These are phyloP conservation scores for Phyllosticta capitalensis DNA, from an alignment of 2,329 filamentous ascomycete species.

Conservation along the genomic window DNA sequence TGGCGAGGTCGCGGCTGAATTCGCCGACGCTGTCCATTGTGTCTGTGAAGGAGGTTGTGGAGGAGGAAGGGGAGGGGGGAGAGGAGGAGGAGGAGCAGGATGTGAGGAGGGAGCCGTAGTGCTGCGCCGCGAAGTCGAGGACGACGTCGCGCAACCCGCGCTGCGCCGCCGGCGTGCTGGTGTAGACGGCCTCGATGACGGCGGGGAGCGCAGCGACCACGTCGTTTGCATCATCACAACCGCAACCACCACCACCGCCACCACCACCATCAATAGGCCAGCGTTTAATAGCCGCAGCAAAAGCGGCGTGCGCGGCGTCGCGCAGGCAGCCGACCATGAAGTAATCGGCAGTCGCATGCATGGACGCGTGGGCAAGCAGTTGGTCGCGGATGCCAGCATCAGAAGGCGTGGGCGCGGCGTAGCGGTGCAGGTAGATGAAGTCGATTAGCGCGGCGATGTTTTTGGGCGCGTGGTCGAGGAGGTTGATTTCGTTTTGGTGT, in stretches of 20 bases:
- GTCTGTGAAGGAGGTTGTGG: neutral
- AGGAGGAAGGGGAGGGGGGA: neutral
- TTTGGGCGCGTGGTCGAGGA: neutral
- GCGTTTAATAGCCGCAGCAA: too few species aligned
- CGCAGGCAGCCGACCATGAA: neutral
- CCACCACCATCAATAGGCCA: too few species aligned
- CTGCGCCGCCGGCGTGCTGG: too few species aligned
- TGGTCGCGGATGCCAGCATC: too few species aligned
- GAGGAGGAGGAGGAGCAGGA: neutral
- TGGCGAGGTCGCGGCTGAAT: neutral
- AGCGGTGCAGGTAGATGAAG: neutral
- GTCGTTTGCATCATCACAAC: too few species aligned
- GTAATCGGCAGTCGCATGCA: neutral
- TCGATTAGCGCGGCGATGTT: neutral
- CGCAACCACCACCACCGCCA: too few species aligned
- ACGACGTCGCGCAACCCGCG: neutral
- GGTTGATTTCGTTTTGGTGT: neutral
- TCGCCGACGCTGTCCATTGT: neutral
- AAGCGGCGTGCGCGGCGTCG: too few species aligned
- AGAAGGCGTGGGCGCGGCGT: neutral
- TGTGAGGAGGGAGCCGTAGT: neutral
- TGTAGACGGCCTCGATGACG: too few species aligned
- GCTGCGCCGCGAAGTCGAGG: too few species aligned
- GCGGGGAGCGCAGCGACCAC: too few species aligned
- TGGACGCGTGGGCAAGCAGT: neutral